phyloP scores from a whole-genome alignment of 768 basidiomycete genomes.

The Pleurotus djamor region DNA sequence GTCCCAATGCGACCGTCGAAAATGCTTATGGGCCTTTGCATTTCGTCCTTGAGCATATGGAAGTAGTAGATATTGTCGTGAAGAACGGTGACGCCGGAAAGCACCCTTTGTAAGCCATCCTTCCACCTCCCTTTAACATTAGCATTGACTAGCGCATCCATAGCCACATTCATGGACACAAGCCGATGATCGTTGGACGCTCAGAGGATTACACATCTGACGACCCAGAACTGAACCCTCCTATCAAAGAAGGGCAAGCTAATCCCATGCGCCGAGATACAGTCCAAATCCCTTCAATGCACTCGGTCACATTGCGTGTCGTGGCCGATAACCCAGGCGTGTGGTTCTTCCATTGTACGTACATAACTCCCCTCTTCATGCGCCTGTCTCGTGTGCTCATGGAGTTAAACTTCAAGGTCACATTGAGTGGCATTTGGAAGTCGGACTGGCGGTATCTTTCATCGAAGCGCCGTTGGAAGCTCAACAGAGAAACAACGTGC shows the following conservation, averaged over 20 bases:
- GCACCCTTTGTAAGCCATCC: slow-evolving; percentile 74
- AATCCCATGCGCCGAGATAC: slow-evolving; percentile 97
- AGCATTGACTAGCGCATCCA: not conserved
- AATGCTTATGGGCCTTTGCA: slow-evolving; percentile 79
- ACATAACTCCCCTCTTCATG: not conserved
- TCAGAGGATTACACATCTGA: slow-evolving; percentile 66
- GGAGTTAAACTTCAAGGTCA: slow-evolving; percentile 46
- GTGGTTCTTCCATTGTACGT: slow-evolving; percentile 82
- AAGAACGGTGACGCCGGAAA: slow-evolving; percentile 71
- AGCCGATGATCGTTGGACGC: slow-evolving; percentile 77
- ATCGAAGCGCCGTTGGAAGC: slow-evolving; percentile 76
- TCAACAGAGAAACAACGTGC: slow-evolving; percentile 56
- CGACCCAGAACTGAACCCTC: slow-evolving; percentile 80
- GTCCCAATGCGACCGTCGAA: slow-evolving; percentile 61
- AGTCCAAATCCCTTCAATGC: slow-evolving; percentile 65
- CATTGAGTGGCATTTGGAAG: slow-evolving; percentile 84
- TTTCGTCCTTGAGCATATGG: slow-evolving; percentile 71
- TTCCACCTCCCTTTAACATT: slow-evolving; percentile 1
- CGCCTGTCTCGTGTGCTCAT: not conserved
- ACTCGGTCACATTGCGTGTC: slow-evolving; percentile 73
- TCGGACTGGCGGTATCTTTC: slow-evolving; percentile 83
- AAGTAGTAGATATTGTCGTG: slow-evolving; percentile 76
- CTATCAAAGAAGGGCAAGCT: slow-evolving; percentile 67
- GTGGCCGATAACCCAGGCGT: slow-evolving; percentile 92
- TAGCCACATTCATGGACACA: slow-evolving; percentile 92